phyloP scores from a whole-genome alignment of 1,139 yeast genomes.

The Suhomyces chickasaworum region DNA sequence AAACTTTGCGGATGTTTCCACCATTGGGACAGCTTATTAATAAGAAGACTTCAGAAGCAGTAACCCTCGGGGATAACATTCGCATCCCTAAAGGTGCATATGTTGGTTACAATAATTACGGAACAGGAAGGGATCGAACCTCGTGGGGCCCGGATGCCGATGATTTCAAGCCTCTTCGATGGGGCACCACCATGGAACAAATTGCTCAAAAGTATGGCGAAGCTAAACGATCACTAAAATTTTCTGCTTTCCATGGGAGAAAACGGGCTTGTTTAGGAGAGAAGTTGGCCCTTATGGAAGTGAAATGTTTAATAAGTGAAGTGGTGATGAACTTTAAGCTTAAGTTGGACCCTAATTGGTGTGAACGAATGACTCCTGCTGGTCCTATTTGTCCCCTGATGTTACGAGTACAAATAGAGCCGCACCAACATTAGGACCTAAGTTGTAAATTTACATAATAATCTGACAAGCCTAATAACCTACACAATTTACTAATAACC shows the following conservation, averaged over 20 bases:
- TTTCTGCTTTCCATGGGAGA: conserved; percentile 64
- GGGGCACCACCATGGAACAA: conserved; percentile 50
- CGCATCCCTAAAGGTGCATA: conserved; percentile 54
- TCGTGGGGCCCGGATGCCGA: conserved; percentile 56
- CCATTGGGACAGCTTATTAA: conserved; percentile 63
- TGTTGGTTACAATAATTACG: conserved; percentile 61
- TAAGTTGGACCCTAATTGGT: conserved; percentile 46
- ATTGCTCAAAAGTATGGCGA: conserved; percentile 40
- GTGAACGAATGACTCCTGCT: conserved; percentile 51
- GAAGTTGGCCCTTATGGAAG: conserved; percentile 53
- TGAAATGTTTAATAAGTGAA: conserved; percentile 39
- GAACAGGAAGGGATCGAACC: conserved; percentile 51
- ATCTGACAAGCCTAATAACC: not conserved
- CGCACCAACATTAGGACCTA: not conserved
- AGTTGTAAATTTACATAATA: not conserved
- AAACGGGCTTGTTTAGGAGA: conserved; percentile 66
- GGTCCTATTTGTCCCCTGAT: conserved; percentile 26
- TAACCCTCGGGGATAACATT: conserved; percentile 43
- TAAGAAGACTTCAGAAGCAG: conserved; percentile 42
- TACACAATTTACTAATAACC: no score
- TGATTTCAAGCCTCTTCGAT: conserved; percentile 53
- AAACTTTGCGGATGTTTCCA: conserved; percentile 55
- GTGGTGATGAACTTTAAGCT: conserved; percentile 40
- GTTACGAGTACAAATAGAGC: conserved; percentile 9
- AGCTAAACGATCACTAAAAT: conserved; percentile 46